Base-by-base conservation (phyloP, 352 stramenopile species). In the Elongisporangium senticosum region DNA sequence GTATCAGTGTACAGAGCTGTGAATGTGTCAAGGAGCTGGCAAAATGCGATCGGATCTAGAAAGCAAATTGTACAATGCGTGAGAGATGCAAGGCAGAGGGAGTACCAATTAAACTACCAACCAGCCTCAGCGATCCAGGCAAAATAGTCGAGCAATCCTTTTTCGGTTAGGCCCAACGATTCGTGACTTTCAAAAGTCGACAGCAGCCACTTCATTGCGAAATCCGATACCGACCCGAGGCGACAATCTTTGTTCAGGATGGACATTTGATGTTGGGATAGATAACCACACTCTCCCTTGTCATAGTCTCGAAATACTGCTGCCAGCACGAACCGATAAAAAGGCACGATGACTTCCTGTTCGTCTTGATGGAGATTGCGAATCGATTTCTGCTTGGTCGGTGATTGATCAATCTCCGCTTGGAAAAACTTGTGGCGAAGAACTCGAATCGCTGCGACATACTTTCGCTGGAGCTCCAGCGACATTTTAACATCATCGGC, bases 241-340 rank as follows among this genome's bases (percentile, higher is more conserved):
- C 67, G 65, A 23, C 80, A 86, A 0, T 65, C 53, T n/a, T 62
- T 65, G 60, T 86, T 92, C 1, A 92, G 53, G 23, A 58, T 54
- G n/a, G 54, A 75, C 1, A 90, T 39, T 21, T 81, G 59, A 5
- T 57, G 17, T 10, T 69, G 64, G 0, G 58, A 53, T 22, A 90
- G 55, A 74, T 40, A 15, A 70, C 71, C 24, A 54, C 60, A 2
- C 65, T 75, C 0, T 71, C 39, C 0, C 2, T 54, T 14, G 58
- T 83, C 77, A 43, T 83, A 72, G 19, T 87, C 74, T 6, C 61
- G 52, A 56, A 90, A 84, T 11, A 76, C 72, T 21, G 69, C 75
- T 2, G 71, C 75, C 0, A 92, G 61, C 0, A 90, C 70, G 61
- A 88, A 89, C 7, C 68, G 72, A 55, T 90, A 90, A 47, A 92